Conservation (phyloP, 768 basidiomycete species). For the Pulveroboletus sp. region DNA sequence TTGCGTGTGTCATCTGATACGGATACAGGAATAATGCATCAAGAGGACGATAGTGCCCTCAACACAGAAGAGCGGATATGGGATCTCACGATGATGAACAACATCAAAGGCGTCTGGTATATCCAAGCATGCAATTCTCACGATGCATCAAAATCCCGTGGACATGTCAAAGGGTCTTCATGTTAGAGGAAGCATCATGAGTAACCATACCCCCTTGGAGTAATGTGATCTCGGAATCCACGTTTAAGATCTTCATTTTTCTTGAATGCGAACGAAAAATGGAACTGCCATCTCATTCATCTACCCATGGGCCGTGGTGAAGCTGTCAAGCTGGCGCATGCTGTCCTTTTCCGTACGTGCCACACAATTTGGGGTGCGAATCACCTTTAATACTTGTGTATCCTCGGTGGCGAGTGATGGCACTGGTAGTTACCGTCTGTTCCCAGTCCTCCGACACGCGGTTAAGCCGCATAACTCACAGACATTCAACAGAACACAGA, state of each 20-base stretch:
- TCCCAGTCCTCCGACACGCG: background rate
- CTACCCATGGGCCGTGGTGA: slow-evolving; percentile 97
- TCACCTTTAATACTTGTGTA: slow-evolving; percentile 4
- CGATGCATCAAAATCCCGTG: slow-evolving; percentile 90
- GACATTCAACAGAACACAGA: slow-evolving; percentile 65
- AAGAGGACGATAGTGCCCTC: slow-evolving; percentile 89
- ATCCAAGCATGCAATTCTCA: slow-evolving; percentile 94
- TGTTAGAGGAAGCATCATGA: slow-evolving; percentile 90
- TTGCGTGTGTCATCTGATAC: background rate
- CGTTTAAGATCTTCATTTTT: slow-evolving; percentile 87
- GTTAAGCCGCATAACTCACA: slow-evolving; percentile 5
- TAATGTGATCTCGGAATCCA: background rate
- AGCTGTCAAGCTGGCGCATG: slow-evolving; percentile 92
- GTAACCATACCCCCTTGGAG: slow-evolving; percentile 30
- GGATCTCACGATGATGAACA: slow-evolving; percentile 91
- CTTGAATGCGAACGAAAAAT: slow-evolving; percentile 94
- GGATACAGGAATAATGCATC: slow-evolving; percentile 91
- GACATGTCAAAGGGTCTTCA: slow-evolving; percentile 80
- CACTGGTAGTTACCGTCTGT: slow-evolving; percentile 86
- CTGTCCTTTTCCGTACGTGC: slow-evolving; percentile 84
- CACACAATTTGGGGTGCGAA: slow-evolving; percentile 1
- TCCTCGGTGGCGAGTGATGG: slow-evolving; percentile 87
- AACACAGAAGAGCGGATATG: slow-evolving; percentile 97
- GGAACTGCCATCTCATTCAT: slow-evolving; percentile 84
- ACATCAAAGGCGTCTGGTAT: slow-evolving; percentile 99